Percentiles rank a stretch among this genome's conserved stretches.
phyloP scores from a whole-genome alignment of 1,284 basidiomycete species.

The Ceratobasidium sp. region DNA sequence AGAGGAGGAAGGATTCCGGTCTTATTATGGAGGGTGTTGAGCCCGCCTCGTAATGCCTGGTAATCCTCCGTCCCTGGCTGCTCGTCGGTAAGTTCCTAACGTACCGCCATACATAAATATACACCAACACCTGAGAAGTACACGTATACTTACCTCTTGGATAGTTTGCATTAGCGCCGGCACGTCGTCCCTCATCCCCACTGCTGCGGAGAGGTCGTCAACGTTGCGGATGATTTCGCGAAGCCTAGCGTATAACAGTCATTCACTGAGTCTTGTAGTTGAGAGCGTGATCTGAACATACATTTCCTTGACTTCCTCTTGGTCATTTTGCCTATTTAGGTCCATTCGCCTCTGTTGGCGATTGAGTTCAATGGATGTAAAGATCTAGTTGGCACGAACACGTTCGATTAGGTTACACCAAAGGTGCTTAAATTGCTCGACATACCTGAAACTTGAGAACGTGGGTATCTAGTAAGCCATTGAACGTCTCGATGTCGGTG shows the following conservation, averaged over 20 bases:
- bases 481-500: background rate
- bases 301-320: conserved; percentile 10
- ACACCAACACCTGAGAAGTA: background rate
- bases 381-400: background rate
- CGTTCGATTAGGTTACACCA: background rate
- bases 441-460: background rate
- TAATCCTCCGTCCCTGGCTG: conserved; percentile 16
- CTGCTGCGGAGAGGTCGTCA: conserved; percentile 11
- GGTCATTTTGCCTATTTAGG: background rate
- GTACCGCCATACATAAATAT: background rate
- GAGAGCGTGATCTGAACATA: background rate
- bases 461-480: background rate
- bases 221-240: background rate
- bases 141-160: background rate
- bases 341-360: conserved; percentile 5
- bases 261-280: background rate
- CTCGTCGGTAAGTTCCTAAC: conserved; percentile 11
- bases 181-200: conserved; percentile 14
- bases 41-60: conserved; percentile 16
- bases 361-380: conserved; percentile 1
- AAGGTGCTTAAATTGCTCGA: background rate
- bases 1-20: conserved; percentile 6
- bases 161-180: conserved; percentile 2
- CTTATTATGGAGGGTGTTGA: conserved; percentile 10
- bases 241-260: background rate